These are phyloP conservation scores for Neophaeococcomyces mojaviensis DNA, from an alignment of 2,329 filamentous ascomycete genomes.

Conservation along the genomic window DNA sequence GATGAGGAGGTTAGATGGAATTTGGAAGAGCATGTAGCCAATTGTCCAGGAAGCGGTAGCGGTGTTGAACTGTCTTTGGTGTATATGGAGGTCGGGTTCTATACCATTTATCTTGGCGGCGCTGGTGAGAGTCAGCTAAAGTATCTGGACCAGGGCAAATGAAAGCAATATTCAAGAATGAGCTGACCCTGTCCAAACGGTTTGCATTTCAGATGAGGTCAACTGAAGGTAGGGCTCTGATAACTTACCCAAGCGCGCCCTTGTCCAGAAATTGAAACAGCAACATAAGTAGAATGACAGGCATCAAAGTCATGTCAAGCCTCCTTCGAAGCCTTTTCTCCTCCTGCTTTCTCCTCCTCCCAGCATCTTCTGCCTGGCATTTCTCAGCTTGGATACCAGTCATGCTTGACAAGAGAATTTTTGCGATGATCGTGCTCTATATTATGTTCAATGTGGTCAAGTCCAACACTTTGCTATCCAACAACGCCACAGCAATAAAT, in stretches of 20 bases:
- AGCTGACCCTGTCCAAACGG: slow-evolving; percentile 42
- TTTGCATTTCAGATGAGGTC: slow-evolving; percentile 36
- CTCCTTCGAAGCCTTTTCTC: slow-evolving; percentile 10
- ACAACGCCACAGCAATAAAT: too few relatives aligned
- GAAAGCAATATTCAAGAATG: slow-evolving; percentile 61
- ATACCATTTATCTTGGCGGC: slow-evolving; percentile 15
- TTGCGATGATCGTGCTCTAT: too few relatives aligned
- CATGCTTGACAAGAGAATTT: too few relatives aligned
- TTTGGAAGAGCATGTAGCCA: slow-evolving; percentile 30
- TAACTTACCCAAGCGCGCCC: not conserved
- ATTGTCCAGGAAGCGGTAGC: slow-evolving; percentile 42
- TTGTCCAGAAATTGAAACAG: slow-evolving; percentile 36
- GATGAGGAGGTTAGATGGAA: slow-evolving; percentile 25
- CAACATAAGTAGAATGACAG: slow-evolving; percentile 33
- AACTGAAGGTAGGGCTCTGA: slow-evolving; percentile 22
- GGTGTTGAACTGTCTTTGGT: slow-evolving; percentile 26
- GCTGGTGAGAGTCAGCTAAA: not conserved
- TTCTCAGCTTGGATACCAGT: too few relatives aligned
- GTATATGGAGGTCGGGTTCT: slow-evolving; percentile 11
- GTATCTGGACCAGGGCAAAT: slow-evolving; percentile 58
- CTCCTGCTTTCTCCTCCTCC: too few relatives aligned
- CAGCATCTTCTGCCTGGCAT: too few relatives aligned
- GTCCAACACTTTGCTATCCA: too few relatives aligned
- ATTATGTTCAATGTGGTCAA: too few relatives aligned
- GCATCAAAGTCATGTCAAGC: slow-evolving; percentile 33